Evolutionary conservation across 345 rosid species (phyloP), one percentile per base, ranked within the genome.

Genomic region (Combretum micranthum): DNA sequence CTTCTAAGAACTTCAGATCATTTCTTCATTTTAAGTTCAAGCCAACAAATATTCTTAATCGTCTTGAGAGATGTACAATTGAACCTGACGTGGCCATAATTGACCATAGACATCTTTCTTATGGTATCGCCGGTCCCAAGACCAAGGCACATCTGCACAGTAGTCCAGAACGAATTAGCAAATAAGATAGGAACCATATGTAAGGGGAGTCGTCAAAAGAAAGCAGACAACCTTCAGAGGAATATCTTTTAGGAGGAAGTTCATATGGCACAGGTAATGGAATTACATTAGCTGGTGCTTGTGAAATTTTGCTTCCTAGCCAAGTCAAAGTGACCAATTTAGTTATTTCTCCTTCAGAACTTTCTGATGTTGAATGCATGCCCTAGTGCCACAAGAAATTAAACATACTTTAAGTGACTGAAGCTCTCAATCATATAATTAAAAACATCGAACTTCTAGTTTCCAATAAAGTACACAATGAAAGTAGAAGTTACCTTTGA

Each of bases 61-160:
- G 42, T 72, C 69, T 51, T 66, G 68, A 42, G 20, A 69, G 54
- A 68, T 53, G 49, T 79, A 72, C 48, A 77, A 57, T 46, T 63
- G 72, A 59, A 74, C 72, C 20, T 32, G 32, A 25, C 86, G 80
- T 0, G 94, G 96, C 96, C 97, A 85, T 68, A 79, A 80, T 69
- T 83, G 96, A 44, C 99, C 90, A 13, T 80, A 79, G 43, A 87
- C 94, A 69, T 85, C 97, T 75, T 82, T 85, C 70, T 86, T 73
- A 37, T 42, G 70, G 73, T 93, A 86, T 48, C 53, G 69, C 61
- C 91, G 70, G 72, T 89, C 97, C 99, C 99, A 89, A 20, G 88
- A 93, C 97, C 97, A 93, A 0, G 99, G 96, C 47, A 82, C 76
- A 73, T 93, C 99, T 88, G 87, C 54, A 60, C 37, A 54, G 19